Conservation (phyloP, 1,284 basidiomycete species). For the Ustanciosporium gigantosporum region DNA sequence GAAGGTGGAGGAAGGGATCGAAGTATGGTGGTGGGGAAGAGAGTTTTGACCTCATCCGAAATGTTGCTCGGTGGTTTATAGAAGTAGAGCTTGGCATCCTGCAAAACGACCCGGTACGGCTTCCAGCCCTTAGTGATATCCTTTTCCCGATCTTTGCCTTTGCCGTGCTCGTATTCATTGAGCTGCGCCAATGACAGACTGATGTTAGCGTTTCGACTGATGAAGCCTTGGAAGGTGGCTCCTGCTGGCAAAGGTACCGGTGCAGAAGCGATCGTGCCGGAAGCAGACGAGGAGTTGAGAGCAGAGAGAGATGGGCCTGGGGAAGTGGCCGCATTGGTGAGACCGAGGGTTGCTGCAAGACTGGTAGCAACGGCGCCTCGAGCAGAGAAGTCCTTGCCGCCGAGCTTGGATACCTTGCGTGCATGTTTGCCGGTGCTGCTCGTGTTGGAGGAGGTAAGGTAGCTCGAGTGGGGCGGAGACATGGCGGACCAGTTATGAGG, state of each 20-base stretch:
- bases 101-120: constrained; percentile 55
- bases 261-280: constrained; percentile 7
- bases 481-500: constrained; percentile 25
- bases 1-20: constrained; percentile 7
- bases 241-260: constrained; percentile 38
- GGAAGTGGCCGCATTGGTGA: constrained; percentile 12
- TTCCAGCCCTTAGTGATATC: constrained; percentile 59
- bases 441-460: constrained; percentile 2
- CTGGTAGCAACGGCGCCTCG: constrained; percentile 19
- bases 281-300: neutral
- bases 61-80: constrained; percentile 54
- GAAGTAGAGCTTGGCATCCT: constrained; percentile 50
- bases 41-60: constrained; percentile 51
- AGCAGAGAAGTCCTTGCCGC: constrained; percentile 13
- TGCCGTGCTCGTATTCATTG: constrained; percentile 25
- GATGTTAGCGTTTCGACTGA: constrained; percentile 51
- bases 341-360: constrained; percentile 18
- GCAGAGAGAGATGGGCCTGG: neutral
- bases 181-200: constrained; percentile 45
- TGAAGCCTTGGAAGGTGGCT: constrained; percentile 45
- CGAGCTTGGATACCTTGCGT: constrained; percentile 41
- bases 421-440: constrained; percentile 13
- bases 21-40: constrained; percentile 41
- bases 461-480: constrained; percentile 23
- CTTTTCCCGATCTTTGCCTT: constrained; percentile 44